Evolutionary conservation across 768 basidiomycete genomes (phyloP), one percentile per base, ranked within the genome.

Genomic region (Hortiboletus campestris): DNA sequence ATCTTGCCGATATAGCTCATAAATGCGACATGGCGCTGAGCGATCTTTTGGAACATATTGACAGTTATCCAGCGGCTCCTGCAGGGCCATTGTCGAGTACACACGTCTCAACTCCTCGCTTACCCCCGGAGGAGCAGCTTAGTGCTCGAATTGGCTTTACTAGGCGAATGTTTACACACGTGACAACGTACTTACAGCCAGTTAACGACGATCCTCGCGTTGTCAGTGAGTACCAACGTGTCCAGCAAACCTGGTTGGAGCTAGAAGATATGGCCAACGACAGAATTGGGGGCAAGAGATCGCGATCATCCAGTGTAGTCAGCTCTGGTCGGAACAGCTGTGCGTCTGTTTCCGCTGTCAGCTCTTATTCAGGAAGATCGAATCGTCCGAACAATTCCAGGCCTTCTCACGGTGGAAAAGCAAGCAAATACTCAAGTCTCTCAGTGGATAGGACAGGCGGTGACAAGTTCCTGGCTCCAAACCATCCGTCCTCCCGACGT

Each of bases 21-120:
- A 65, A 67, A 19, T 91, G 89, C 61, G 92, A 95, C 66, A 74
- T 77, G n/a, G 82, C 85, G 20, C 76, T 94, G 42, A 94, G 92
- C 62, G 90, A 94, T 68, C 76, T 94, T 6, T 74, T 95, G 44
- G 89, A 93, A 63, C 89, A 93, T 63, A 78, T 93, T 51, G 92
- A 95, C 67, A 91, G 88, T 63, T 93, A 85, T 65, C 91, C 92
- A 10, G 78, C 82, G 3, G 67, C 75, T 32, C 86, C 85, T 6
- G 67, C 75, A 28, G 76, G 79, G 6, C 70, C 79, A 3, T 66
- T 85, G 32, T 76, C 82, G 5, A 84, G 84, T 22, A 71, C 76
- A 16, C 83, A 83, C 59, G 56, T 72, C 54, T 74, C 76, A 34
- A 68, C 74, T 13, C 57, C 67, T 8, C 67, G 72, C 22, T 60